Percentiles rank a stretch among this genome's conserved stretches.
Conservation (phyloP, 2,329 filamentous ascomycete genomes). For the Hymenoscyphus fructigenus region DNA sequence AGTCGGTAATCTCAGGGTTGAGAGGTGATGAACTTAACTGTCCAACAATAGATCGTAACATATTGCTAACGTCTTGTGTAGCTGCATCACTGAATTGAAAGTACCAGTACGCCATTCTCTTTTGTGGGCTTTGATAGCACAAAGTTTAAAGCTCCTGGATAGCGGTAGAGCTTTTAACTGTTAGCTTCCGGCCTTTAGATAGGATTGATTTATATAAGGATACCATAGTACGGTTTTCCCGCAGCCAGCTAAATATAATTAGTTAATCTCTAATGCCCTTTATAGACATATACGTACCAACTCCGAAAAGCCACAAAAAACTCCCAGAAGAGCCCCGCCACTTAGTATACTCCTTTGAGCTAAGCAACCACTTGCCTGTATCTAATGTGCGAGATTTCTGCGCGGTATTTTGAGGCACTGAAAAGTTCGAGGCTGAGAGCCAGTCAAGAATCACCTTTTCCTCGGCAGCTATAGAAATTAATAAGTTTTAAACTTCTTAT, state of each 20-base stretch:
- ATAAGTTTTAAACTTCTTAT: not conserved
- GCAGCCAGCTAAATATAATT: constrained; percentile 12
- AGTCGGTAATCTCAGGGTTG: not conserved
- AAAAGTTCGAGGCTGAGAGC: not conserved
- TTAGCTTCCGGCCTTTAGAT: no score
- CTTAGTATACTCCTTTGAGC: not conserved
- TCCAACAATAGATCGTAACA: not conserved
- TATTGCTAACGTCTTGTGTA: constrained; percentile 5
- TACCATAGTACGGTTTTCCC: constrained; percentile 12
- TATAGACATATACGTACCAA: no score
- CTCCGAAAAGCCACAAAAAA: not conserved
- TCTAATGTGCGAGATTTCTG: not conserved
- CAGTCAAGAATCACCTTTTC: not conserved
- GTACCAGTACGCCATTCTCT: constrained; percentile 9
- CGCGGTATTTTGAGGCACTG: not conserved
- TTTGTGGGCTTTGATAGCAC: no score
- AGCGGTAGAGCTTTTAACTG: no score
- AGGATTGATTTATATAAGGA: no score
- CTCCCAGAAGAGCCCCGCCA: not conserved
- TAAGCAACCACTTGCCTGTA: constrained; percentile 1
- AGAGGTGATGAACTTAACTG: not conserved
- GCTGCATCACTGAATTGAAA: constrained; percentile 12
- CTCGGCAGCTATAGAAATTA: not conserved
- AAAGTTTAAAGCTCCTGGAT: no score
- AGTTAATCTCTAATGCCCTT: no score